These are phyloP conservation scores for Leccinum longicurvipes DNA, from an alignment of 768 basidiomycete species.

Conservation along the genomic window DNA sequence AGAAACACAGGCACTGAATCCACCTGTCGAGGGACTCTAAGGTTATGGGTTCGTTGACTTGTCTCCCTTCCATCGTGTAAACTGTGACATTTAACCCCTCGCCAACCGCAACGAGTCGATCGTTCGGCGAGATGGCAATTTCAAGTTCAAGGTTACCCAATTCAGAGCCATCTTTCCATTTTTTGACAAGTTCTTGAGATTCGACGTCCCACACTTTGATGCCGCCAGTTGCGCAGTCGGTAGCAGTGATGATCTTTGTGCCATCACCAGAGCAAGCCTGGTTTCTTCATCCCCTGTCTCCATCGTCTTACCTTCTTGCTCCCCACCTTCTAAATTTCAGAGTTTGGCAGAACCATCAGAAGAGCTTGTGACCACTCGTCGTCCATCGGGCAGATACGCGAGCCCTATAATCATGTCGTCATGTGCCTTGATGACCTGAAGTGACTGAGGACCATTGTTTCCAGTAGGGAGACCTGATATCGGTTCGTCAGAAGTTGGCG, in stretches of 20 bases:
- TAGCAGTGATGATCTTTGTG: background rate
- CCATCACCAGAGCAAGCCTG: background rate
- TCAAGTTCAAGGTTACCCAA: background rate
- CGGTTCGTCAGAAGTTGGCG: too few relatives aligned
- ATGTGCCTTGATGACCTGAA: background rate
- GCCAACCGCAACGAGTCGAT: background rate
- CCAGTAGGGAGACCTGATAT: too few relatives aligned
- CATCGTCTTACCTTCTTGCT: constrained; percentile 1
- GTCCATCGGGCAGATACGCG: constrained; percentile 4
- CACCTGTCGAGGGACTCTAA: too few relatives aligned
- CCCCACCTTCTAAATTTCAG: constrained; percentile 4
- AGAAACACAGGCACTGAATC: background rate
- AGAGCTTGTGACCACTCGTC: constrained; percentile 3
- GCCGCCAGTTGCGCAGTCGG: background rate
- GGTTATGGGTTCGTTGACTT: too few relatives aligned
- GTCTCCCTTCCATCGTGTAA: background rate
- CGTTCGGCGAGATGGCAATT: background rate
- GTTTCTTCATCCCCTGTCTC: background rate
- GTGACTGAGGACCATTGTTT: background rate
- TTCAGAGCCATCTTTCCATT: background rate
- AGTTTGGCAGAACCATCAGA: background rate
- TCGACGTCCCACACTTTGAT: background rate
- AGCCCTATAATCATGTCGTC: background rate
- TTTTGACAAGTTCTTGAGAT: background rate
- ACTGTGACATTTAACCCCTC: background rate